A percentile compares a stretch with the other conserved stretches of the same genome.
Conservation (phyloP, 805 yeast species). For the Metschnikowia arizonensis region DNA sequence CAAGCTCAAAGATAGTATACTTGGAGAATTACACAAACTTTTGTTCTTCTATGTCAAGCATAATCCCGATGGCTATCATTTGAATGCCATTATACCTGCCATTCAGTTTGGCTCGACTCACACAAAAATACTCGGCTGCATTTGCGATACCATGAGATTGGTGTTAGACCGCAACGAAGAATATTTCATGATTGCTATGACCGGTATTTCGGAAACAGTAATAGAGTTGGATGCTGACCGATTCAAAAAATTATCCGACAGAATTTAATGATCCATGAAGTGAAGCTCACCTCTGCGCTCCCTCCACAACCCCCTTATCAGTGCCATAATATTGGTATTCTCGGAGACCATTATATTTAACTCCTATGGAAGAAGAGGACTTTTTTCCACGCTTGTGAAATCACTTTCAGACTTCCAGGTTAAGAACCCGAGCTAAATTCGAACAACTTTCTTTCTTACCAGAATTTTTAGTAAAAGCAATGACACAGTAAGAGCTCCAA, state of each 20-base stretch:
- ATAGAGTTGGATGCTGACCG: constrained; percentile 51
- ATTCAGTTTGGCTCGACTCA: constrained; percentile 23
- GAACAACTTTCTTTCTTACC: constrained; percentile 49
- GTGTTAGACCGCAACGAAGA: constrained; percentile 13
- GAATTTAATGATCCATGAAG: constrained; percentile 44
- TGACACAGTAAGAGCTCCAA: constrained; percentile 49
- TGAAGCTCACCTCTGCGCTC: constrained; percentile 37
- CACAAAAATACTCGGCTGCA: constrained; percentile 23
- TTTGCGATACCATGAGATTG: constrained; percentile 19
- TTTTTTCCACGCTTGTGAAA: constrained; percentile 57
- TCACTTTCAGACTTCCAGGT: constrained; percentile 45
- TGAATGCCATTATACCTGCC: constrained; percentile 2
- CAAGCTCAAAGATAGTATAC: constrained; percentile 40
- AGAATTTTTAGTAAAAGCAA: constrained; percentile 42
- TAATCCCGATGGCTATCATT: constrained; percentile 2
- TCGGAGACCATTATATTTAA: constrained; percentile 43
- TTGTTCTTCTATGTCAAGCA: constrained; percentile 13
- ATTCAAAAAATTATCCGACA: constrained; percentile 61
- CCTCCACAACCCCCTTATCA: constrained; percentile 23
- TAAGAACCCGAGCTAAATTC: constrained; percentile 27
- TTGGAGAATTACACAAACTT: constrained; percentile 26
- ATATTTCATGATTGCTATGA: constrained; percentile 17
- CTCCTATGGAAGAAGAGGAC: constrained; percentile 60
- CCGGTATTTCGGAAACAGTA: constrained; percentile 51
- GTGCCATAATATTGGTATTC: constrained; percentile 28